phyloP scores from a whole-genome alignment of 2,329 filamentous ascomycete genomes.

The Grosmannia huntii region DNA sequence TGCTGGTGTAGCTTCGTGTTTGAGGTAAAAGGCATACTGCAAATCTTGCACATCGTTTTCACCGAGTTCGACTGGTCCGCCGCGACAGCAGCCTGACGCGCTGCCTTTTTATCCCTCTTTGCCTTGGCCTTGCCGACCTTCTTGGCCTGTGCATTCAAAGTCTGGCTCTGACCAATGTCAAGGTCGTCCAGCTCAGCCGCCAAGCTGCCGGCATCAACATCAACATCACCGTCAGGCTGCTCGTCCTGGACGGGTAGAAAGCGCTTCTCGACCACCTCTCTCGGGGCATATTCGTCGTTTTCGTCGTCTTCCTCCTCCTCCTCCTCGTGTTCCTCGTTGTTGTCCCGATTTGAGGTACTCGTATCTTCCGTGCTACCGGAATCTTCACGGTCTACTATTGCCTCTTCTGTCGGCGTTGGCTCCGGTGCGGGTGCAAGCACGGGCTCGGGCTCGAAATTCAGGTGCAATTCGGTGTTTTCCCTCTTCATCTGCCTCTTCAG shows the following conservation, averaged over 20 bases:
- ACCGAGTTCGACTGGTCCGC: background rate
- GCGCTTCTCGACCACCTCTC: constrained; percentile 28
- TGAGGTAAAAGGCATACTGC: constrained; percentile 9
- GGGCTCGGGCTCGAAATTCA: constrained; percentile 18
- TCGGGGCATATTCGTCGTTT: constrained; percentile 34
- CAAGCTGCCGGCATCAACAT: constrained; percentile 71
- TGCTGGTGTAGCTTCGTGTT: constrained; percentile 13
- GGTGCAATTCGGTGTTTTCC: constrained; percentile 53
- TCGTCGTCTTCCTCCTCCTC: constrained; percentile 21
- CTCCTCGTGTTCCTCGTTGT: constrained; percentile 15
- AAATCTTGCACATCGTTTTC: constrained; percentile 6
- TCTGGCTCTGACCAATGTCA: constrained; percentile 44
- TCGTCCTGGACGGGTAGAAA: constrained; percentile 13
- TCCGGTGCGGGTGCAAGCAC: background rate
- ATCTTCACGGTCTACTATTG: background rate
- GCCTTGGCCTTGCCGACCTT: constrained; percentile 15
- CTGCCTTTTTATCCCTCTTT: constrained; percentile 12
- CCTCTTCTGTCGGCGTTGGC: background rate
- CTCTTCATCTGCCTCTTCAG: constrained; percentile 71
- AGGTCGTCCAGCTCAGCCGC: constrained; percentile 80
- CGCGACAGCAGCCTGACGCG: constrained; percentile 5
- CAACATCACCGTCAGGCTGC: constrained; percentile 29
- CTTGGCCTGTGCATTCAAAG: constrained; percentile 54
- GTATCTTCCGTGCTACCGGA: background rate
- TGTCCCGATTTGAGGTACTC: constrained; percentile 6